These are phyloP conservation scores for Colletotrichum acutatum DNA, from an alignment of 2,329 filamentous ascomycete species.

Conservation along the genomic window DNA sequence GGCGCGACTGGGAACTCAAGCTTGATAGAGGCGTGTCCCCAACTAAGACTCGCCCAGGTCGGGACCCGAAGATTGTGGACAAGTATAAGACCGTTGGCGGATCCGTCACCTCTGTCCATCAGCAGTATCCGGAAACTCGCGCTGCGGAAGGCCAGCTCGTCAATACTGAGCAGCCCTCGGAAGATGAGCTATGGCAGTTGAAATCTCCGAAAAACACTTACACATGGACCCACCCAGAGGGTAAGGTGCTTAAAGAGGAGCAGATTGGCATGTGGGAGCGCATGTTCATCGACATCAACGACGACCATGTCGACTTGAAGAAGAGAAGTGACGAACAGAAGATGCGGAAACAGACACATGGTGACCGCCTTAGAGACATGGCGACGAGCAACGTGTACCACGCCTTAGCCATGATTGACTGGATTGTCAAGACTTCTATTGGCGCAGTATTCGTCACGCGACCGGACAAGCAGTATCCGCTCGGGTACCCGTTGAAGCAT, in stretches of 20 bases:
- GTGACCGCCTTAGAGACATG: not conserved
- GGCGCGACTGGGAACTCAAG: conserved; percentile 22
- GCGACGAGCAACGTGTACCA: not conserved
- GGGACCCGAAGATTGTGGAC: not conserved
- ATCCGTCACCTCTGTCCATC: conserved; percentile 11
- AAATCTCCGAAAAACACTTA: conserved; percentile 16
- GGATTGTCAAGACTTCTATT: not conserved
- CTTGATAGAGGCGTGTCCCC: conserved; percentile 1
- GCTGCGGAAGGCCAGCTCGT: conserved; percentile 1
- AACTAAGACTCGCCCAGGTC: not conserved
- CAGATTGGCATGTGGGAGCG: conserved; percentile 39
- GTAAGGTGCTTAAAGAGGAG: conserved; percentile 26
- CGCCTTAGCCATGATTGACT: not conserved
- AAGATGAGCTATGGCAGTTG: conserved; percentile 30
- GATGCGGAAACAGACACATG: not conserved
- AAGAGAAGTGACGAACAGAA: not conserved
- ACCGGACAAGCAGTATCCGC: not conserved
- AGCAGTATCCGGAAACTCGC: not conserved
- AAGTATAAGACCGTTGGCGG: conserved; percentile 24
- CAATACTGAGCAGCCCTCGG: conserved; percentile 28
- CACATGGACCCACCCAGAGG: conserved; percentile 16
- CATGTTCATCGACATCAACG: conserved; percentile 34
- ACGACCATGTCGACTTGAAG: conserved; percentile 13
- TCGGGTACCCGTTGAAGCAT: not conserved
- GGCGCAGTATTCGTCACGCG: not conserved